These are phyloP conservation scores for Perilla frutescens DNA, from an alignment of 257 asterid genomes.

Conservation along the genomic window DNA sequence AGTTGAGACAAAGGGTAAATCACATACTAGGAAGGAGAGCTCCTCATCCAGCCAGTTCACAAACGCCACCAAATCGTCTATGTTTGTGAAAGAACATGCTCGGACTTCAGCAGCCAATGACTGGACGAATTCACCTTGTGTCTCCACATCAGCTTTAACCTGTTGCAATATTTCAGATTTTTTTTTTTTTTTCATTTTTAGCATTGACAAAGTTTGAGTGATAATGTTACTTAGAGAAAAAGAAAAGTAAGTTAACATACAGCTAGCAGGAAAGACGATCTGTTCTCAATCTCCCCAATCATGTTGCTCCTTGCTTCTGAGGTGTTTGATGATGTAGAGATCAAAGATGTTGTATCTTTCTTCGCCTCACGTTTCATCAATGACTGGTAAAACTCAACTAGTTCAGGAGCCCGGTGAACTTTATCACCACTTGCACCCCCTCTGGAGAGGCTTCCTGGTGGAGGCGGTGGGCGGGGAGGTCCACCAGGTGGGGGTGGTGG, in stretches of 20 bases:
- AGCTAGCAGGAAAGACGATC: constrained; percentile 88
- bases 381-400: constrained; percentile 93
- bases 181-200: constrained; percentile 22
- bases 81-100: constrained; percentile 67
- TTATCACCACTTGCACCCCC: constrained; percentile 74
- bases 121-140: constrained; percentile 92
- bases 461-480: constrained; percentile 94
- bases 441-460: constrained; percentile 70
- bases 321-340: constrained; percentile 64
- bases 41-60: constrained; percentile 99
- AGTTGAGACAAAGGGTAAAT: constrained; percentile 1
- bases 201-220: constrained; percentile 22
- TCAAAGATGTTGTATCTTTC: constrained; percentile 71
- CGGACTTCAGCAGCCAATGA: constrained; percentile 93
- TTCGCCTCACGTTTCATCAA: constrained; percentile 94
- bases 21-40: constrained; percentile 79
- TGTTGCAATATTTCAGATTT: constrained; percentile 42
- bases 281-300: constrained; percentile 97
- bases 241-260: constrained; percentile 48
- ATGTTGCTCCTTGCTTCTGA: constrained; percentile 87
- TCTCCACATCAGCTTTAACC: constrained; percentile 99
- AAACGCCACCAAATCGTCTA: constrained; percentile 80
- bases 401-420: constrained; percentile 96
- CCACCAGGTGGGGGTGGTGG: constrained; percentile 91
- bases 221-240: constrained; percentile 4